Evolutionary conservation across 192 early-diverging fungal species (phyloP), one percentile per base, ranked within the genome.

Genomic region (Paraglomus brasilianum): DNA sequence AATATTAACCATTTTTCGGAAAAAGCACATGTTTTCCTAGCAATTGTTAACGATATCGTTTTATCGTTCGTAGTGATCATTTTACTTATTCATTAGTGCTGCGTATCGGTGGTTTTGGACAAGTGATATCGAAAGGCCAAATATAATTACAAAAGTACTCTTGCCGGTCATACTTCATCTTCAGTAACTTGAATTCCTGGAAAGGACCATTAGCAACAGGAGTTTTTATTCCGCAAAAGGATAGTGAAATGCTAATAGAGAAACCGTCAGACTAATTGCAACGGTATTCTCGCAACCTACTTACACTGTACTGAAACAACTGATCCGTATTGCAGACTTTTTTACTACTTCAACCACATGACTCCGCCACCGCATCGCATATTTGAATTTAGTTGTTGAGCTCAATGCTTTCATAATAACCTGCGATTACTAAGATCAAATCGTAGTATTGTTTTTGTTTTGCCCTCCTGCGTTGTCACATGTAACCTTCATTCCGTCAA

Each of bases 401-500:
- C 43, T 62, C 60, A 45, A 62, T 62, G 43, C 17, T 62, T 62
- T 62, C 43, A 21, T 62, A 61, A 61, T 61, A 62, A 21, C 41
- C 30, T 1, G 42, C 42, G 43, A 62, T 62, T 41, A 62, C 30
- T 21, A 62, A 62, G 43, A 62, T 44, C 60, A 62, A 62, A 62
- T 41, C 15, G 60, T 62, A 1, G 15, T n/a, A 51, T 41, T 66
- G 8, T 66, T 66, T 66, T 66, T 66, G 52, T 66, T 66, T 15
- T 66, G 48, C 13, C 48, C 47, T 15, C 24, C 48, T 24, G 48
- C 47, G 21, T 66, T 66, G 42, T 66, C 64, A 51, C 64, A 51
- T 40, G 70, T 71, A 52, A 71, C 42, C 30, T 71, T 71, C 22
- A 59, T 71, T 49, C 69, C 58, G 46, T 71, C 69, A 14, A 71